Evolutionary conservation across 768 basidiomycete genomes (phyloP).

Genomic region (Hypholoma fasciculare): DNA sequence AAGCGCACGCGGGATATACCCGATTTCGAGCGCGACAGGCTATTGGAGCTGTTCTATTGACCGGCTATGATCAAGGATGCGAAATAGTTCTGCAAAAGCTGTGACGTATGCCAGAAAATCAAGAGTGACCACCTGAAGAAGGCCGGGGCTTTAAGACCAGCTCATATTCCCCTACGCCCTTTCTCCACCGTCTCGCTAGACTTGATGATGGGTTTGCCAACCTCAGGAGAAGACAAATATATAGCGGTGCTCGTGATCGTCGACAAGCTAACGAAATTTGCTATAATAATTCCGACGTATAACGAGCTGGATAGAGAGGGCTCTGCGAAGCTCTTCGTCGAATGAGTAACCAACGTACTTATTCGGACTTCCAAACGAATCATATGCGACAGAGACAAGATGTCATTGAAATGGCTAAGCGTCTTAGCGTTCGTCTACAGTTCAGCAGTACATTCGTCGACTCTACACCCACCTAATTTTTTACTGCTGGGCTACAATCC

Average conservation of each 20-base stretch:
- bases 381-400: background rate
- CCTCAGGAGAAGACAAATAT: background rate
- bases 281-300: background rate
- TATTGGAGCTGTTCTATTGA: constrained; percentile 3
- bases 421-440: constrained; percentile 6
- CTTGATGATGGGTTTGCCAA: constrained; percentile 6
- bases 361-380: background rate
- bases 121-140: constrained; percentile 1
- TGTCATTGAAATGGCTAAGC: background rate
- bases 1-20: background rate
- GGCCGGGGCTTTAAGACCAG: background rate
- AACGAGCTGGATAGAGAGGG: background rate
- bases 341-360: background rate
- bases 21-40: background rate
- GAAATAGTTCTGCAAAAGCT: background rate
- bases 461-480: constrained; percentile 1
- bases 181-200: constrained; percentile 5
- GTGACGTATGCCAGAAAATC: constrained; percentile 11
- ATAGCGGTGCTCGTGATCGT: constrained; percentile 5
- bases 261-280: constrained; percentile 1
- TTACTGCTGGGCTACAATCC: constrained; percentile 1
- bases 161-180: background rate
- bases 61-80: background rate
- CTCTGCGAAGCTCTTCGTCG: background rate
- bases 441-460: constrained; percentile 1